Base-by-base conservation (phyloP, 441 rosid genomes). In the Erodium moschatum region DNA sequence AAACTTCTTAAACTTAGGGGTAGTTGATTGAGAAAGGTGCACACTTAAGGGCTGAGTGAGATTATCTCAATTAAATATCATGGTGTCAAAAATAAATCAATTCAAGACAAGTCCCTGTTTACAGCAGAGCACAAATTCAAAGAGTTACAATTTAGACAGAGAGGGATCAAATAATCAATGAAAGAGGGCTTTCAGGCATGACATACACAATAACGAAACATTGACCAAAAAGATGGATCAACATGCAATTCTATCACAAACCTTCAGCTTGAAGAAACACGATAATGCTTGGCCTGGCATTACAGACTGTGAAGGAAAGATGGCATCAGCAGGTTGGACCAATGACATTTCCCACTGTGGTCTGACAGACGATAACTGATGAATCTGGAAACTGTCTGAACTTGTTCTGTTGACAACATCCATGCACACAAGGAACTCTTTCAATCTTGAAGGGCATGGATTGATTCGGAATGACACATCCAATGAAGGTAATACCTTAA, bases 341-440 rank as follows among this genome's bases (percentile, higher is more conserved):
- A 85, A 80, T 21, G 91, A 86, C 80, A 95, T 86, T 69, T 92
- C 91, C 95, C 97, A 95, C 58, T 83, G 87, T 69, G 71, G 69
- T 72, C 98, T 96, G 78, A 87, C 80, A 64, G 92, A 73, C 69
- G 98, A 87, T 79, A 95, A 70, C 81, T 92, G 99, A 66, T 76
- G 80, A 74, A 95, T 77, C 82, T 85, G 86, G 85, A 92, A 89
- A 82, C 75, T 72, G 69, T 86, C 91, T 5, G 88, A 79, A 68
- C 72, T 84, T 24, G 96, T 85, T 83, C 77, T 81, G 85, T 91
- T 95, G 75, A 83, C 80, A 65, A 95, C 82, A 79, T 86, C 92
- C 95, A 95, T 85, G 72, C 83, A 91, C 83, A 92, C 92, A 74
- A 89, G 93, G 81, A 80, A 92, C 81, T 90, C 93, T 70, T 82